Evolutionary conservation across 2,329 filamentous ascomycete genomes (phyloP).

Genomic region (Diaporthe eres): DNA sequence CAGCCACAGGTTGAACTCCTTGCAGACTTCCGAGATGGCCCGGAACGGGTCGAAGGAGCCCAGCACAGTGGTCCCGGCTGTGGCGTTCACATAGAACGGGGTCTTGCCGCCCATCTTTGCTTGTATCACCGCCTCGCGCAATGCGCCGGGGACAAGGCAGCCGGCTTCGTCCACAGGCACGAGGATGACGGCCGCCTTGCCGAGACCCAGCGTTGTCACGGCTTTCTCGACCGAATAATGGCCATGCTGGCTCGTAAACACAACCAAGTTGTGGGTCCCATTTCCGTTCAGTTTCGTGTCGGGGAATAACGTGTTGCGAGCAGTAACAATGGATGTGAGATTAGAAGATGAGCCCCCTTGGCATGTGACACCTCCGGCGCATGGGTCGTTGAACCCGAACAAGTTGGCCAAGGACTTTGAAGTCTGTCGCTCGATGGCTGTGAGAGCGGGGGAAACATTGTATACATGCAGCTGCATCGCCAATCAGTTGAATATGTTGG

Average conservation of each 20-base stretch:
- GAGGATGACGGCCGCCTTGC: slow-evolving; percentile 78
- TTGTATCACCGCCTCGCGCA: slow-evolving; percentile 73
- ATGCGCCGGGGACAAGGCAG: slow-evolving; percentile 76
- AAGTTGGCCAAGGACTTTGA: slow-evolving; percentile 74
- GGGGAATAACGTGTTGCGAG: slow-evolving; percentile 82
- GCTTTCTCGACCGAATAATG: slow-evolving; percentile 97
- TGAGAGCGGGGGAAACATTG: slow-evolving; percentile 90
- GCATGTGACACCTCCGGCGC: slow-evolving; percentile 81
- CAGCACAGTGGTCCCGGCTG: slow-evolving; percentile 93
- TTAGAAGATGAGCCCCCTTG: slow-evolving; percentile 90
- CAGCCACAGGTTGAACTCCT: slow-evolving; percentile 83
- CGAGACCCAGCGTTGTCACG: slow-evolving; percentile 90
- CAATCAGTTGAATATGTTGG: background rate
- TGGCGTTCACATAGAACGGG: slow-evolving; percentile 94
- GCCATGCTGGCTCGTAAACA: slow-evolving; percentile 90
- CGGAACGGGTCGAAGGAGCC: slow-evolving; percentile 90
- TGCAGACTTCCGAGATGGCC: slow-evolving; percentile 78
- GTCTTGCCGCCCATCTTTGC: slow-evolving; percentile 78
- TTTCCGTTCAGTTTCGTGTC: background rate
- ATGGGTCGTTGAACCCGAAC: slow-evolving; percentile 80
- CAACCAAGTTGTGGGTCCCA: slow-evolving; percentile 78
- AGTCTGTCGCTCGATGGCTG: slow-evolving; percentile 84
- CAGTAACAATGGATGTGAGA: slow-evolving; percentile 85
- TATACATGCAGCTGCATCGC: slow-evolving; percentile 81
- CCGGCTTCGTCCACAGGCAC: slow-evolving; percentile 83